phyloP scores from a whole-genome alignment of 768 basidiomycete genomes.

The Sistotremastrum suecicum region DNA sequence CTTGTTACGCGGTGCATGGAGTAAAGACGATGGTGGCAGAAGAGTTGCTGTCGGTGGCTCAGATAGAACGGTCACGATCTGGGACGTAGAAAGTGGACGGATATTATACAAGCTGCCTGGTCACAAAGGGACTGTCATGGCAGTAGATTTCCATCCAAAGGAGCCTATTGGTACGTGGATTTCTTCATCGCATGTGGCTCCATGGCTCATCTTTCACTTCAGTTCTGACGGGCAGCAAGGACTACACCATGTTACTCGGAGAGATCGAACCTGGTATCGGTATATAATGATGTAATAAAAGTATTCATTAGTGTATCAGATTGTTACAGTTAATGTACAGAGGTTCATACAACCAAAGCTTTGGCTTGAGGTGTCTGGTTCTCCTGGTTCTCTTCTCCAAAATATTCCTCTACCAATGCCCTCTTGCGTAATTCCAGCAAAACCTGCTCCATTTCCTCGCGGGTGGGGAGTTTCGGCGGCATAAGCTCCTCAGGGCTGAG shows the following conservation, averaged over 20 bases:
- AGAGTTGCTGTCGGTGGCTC: conserved; percentile 84
- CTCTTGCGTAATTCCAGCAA: conserved; percentile 67
- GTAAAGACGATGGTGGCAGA: conserved; percentile 66
- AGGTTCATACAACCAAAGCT: too few species aligned
- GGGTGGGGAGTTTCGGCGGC: conserved; percentile 61
- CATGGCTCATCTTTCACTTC: conserved; percentile 3
- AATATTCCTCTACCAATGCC: conserved; percentile 69
- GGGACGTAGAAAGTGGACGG: conserved; percentile 70
- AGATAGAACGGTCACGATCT: conserved; percentile 73
- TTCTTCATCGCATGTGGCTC: background rate
- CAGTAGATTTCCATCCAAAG: conserved; percentile 93
- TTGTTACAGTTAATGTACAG: too few species aligned
- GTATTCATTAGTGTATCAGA: too few species aligned
- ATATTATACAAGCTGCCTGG: conserved; percentile 87
- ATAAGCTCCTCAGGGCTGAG: conserved; percentile 58
- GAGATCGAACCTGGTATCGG: conserved; percentile 63
- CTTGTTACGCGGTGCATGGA: conserved; percentile 78
- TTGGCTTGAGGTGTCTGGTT: too few species aligned
- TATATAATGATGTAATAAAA: conserved; percentile 19
- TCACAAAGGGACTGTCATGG: conserved; percentile 90
- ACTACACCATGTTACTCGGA: conserved; percentile 82
- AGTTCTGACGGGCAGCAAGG: conserved; percentile 91
- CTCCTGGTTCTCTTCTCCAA: conserved; percentile 23
- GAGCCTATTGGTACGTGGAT: conserved; percentile 76
- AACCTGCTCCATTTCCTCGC: conserved; percentile 66